These are phyloP conservation scores for Physaria fendleri DNA, from an alignment of 345 rosid species.

Conservation along the genomic window DNA sequence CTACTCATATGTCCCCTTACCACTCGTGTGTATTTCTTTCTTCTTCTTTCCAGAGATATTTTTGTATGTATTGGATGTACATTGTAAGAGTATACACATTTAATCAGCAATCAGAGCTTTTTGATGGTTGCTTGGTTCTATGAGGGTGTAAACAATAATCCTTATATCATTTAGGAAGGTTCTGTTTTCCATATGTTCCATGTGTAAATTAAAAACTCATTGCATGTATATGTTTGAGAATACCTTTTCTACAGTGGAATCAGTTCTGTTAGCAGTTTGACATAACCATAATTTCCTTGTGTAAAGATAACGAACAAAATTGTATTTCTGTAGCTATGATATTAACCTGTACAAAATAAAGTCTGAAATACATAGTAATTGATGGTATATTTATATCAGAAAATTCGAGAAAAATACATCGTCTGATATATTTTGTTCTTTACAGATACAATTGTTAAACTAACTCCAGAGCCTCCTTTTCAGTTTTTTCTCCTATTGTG, in stretches of 20 bases:
- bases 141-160: too few relatives aligned
- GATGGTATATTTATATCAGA: background rate
- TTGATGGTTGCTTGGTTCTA: background rate
- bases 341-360: background rate
- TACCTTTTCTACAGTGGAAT: background rate
- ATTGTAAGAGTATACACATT: too few relatives aligned
- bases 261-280: background rate
- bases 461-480: background rate
- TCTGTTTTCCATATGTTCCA: background rate
- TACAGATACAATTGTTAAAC: slow-evolving; percentile 1
- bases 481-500: background rate
- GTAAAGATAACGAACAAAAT: too few relatives aligned
- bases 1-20: too few relatives aligned
- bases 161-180: background rate
- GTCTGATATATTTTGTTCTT: background rate
- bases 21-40: background rate
- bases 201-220: background rate
- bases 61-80: too few relatives aligned
- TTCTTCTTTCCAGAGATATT: too few relatives aligned
- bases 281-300: too few relatives aligned
- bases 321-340: background rate
- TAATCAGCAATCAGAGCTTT: background rate
- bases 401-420: background rate
- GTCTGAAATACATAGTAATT: background rate
- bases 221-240: background rate